These are phyloP conservation scores for Penicillium sp. DNA, from an alignment of 2,329 filamentous ascomycete genomes.

Conservation along the genomic window DNA sequence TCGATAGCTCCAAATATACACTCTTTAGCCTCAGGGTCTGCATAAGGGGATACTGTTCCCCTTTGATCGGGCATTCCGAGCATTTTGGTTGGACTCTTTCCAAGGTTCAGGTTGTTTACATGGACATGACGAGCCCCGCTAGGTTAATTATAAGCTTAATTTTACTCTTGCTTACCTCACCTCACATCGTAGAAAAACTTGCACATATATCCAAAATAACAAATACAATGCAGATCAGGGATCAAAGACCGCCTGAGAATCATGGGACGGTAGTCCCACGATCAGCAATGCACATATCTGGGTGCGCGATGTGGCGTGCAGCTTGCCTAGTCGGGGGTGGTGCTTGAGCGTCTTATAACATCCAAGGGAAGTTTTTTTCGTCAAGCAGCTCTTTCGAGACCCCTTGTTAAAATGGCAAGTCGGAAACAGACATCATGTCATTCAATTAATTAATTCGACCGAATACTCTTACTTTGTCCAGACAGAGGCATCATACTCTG, in stretches of 20 bases:
- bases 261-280: neutral
- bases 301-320: too few relatives aligned
- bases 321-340: neutral
- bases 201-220: neutral
- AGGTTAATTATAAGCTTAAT: neutral
- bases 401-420: neutral
- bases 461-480: conserved; percentile 11
- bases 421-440: neutral
- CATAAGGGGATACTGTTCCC: neutral
- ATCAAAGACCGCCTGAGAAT: neutral
- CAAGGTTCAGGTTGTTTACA: too few relatives aligned
- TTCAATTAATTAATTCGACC: neutral
- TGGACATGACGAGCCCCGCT: neutral
- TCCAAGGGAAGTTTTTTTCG: neutral
- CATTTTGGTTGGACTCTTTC: neutral
- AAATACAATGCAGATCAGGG: neutral
- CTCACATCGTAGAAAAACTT: neutral
- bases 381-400: neutral
- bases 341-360: neutral
- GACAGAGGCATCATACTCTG: conserved; percentile 36
- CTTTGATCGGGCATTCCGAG: neutral
- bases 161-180: neutral
- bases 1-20: too few relatives aligned
- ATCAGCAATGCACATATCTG: too few relatives aligned
- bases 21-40: neutral